Evolutionary conservation across 2,329 filamentous ascomycete species (phyloP), one percentile per base, ranked within the genome.

Genomic region (Ophiosphaerella herpotricha): DNA sequence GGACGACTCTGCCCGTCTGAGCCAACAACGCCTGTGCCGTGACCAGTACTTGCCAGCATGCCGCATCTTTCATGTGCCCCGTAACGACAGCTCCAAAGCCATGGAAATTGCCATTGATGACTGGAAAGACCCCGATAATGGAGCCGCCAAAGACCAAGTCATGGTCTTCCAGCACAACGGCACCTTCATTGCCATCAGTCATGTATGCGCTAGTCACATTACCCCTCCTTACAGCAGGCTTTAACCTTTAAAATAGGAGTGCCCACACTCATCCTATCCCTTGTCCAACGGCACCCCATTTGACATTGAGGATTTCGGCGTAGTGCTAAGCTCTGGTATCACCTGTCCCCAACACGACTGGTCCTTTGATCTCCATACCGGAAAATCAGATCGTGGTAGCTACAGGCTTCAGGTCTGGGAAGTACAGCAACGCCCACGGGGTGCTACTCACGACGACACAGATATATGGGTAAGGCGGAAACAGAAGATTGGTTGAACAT

Each of bases 271-370:
- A 1, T 81, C 85, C 0, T 89, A 82, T 49, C 86, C 87, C 0
- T 77, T 90, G 1, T 87, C 85, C 0, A 78, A 82, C 37, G 85
- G 84, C 0, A 80, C 72, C 0, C 76, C 85, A 0, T 89, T 88
- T 50, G 87, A 90, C 46, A 89, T 90, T 59, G 87, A 90, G 58
- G 87, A 90, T 52, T 90, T 89, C 64, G 86, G 87, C 0, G 73
- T 87, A 2, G 76, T 80, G 4, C 67, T 87, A 6, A 86, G 84
- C 46, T 79, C 83, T 0, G 87, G 85, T 0, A 73, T 90, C 3
- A 81, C 78, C 0, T 90, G 87, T 66, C 85, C 86, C 0, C 88
- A 88, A 55, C 86, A 89, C 54, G 82, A 78, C 4, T 90, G 87
- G 87, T 86, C 85, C 0, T 90, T 89, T 68, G 87, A 90, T 63